These are phyloP conservation scores for Chaetoceros muelleri DNA, from an alignment of 108 stramenopile species.

Conservation along the genomic window DNA sequence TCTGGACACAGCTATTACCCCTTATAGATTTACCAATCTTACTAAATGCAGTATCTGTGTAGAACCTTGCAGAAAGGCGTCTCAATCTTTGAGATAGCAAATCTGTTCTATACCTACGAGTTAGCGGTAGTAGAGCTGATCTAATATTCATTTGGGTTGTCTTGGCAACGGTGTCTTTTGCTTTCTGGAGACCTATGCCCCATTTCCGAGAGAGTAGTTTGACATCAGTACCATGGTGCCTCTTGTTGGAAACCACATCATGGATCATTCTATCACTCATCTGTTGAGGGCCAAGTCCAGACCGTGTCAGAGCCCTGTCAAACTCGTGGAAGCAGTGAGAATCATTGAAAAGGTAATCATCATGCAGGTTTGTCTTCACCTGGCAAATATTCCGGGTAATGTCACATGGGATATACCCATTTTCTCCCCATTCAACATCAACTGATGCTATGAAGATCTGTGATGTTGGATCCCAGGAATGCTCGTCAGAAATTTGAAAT, in stretches of 20 bases:
- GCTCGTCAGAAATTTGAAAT: background rate
- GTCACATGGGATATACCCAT: background rate
- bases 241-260: background rate
- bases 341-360: background rate
- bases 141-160: too few relatives aligned
- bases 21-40: background rate
- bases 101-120: slow-evolving; percentile 10
- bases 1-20: background rate
- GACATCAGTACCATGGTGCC: background rate
- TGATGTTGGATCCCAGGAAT: slow-evolving; percentile 3
- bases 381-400: background rate
- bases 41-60: too few relatives aligned
- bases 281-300: background rate
- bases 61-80: too few relatives aligned
- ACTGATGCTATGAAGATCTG: background rate
- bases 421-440: background rate
- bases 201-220: slow-evolving; percentile 3
- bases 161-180: slow-evolving; percentile 3
- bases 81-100: too few relatives aligned
- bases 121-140: slow-evolving; percentile 10
- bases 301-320: background rate
- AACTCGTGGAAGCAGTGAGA: background rate
- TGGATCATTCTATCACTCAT: background rate
- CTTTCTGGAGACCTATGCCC: slow-evolving; percentile 6
- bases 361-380: background rate